Percentiles rank a stretch among this genome's conserved stretches.
Conservation (phyloP, 345 rosid genomes). For the Atalantia buxifolia region DNA sequence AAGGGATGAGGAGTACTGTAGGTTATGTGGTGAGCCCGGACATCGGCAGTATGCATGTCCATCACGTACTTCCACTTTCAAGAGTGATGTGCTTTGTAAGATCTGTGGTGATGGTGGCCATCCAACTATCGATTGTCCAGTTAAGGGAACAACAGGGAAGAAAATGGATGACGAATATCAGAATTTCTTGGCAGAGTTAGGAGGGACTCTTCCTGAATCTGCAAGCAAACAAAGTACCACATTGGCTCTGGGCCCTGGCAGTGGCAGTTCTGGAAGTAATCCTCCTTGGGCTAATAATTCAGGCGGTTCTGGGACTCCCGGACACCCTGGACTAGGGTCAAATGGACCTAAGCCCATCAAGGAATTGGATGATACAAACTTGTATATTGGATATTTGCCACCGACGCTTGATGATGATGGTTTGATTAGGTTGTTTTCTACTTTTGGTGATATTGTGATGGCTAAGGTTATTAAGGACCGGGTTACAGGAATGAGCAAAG, state of each 20-base stretch:
- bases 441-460: slow-evolving; percentile 94
- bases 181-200: slow-evolving; percentile 90
- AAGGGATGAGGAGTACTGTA: slow-evolving; percentile 94
- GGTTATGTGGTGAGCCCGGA: slow-evolving; percentile 93
- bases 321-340: slow-evolving; percentile 85
- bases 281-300: slow-evolving; percentile 88
- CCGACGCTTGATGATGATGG: slow-evolving; percentile 85
- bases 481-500: slow-evolving; percentile 70
- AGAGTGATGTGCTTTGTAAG: slow-evolving; percentile 96
- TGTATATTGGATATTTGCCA: slow-evolving; percentile 92
- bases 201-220: slow-evolving; percentile 90
- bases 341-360: slow-evolving; percentile 56
- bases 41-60: slow-evolving; percentile 92
- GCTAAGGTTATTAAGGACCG: slow-evolving; percentile 96
- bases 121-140: slow-evolving; percentile 96
- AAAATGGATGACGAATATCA: slow-evolving; percentile 99
- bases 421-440: slow-evolving; percentile 72
- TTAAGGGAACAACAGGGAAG: slow-evolving; percentile 90
- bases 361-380: slow-evolving; percentile 88
- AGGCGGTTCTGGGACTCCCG: slow-evolving; percentile 26
- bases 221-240: slow-evolving; percentile 61
- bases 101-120: slow-evolving; percentile 99
- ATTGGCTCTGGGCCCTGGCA: slow-evolving; percentile 67
- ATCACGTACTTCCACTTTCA: slow-evolving; percentile 85
- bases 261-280: slow-evolving; percentile 63